phyloP scores from a whole-genome alignment of 495 filamentous ascomycete genomes.

The Talaromyces stipitatus region DNA sequence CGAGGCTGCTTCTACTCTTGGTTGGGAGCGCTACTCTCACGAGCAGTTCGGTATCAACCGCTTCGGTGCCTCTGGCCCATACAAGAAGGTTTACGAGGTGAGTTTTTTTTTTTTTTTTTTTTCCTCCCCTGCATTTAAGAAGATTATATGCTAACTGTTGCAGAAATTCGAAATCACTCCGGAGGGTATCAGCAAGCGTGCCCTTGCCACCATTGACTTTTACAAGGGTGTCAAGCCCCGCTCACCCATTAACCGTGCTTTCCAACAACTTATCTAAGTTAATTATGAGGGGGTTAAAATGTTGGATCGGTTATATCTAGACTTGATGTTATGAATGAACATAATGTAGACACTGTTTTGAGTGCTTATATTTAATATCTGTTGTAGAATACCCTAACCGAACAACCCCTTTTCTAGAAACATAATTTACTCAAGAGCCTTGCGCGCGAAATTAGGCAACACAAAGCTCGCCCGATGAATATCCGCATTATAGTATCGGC shows the following conservation, averaged over 20 bases:
- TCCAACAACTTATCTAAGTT: constrained; percentile 42
- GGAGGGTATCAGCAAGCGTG: constrained; percentile 92
- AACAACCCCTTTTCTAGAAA: background rate
- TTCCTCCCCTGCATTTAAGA: too few relatives aligned
- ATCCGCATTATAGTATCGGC: constrained; percentile 91
- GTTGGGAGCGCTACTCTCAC: constrained; percentile 97
- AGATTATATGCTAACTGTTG: constrained; percentile 3
- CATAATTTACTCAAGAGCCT: constrained; percentile 46
- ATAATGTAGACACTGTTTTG: background rate
- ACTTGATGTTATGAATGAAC: constrained; percentile 6
- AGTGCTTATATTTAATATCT: background rate
- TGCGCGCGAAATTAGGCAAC: constrained; percentile 83
- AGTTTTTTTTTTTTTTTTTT: constrained; percentile 22
- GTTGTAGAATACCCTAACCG: too few relatives aligned
- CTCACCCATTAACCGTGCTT: constrained; percentile 86
- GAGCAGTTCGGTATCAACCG: constrained; percentile 99
- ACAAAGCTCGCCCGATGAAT: constrained; percentile 93
- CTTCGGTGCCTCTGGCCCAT: constrained; percentile 93
- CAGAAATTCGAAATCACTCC: constrained; percentile 99
- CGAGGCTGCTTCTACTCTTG: constrained; percentile 87
- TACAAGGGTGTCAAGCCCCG: constrained; percentile 89
- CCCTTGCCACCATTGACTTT: constrained; percentile 83
- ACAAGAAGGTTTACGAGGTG: constrained; percentile 96
- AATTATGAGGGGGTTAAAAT: background rate
- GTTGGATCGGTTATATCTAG: constrained; percentile 2